These are phyloP conservation scores for Collybia sordida DNA, from an alignment of 768 basidiomycete genomes.

Conservation along the genomic window DNA sequence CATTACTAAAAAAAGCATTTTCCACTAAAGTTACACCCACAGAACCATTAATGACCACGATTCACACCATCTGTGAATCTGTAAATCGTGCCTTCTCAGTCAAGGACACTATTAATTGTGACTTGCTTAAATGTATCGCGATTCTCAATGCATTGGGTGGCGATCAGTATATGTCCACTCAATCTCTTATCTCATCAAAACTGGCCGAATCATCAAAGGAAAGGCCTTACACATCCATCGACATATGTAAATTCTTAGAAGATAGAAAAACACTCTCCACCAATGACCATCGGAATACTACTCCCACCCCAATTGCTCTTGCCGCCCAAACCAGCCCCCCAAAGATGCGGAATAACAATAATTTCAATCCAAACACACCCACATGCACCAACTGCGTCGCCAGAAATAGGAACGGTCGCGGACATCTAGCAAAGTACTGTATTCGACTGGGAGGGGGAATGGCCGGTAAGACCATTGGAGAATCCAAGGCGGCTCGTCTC, in stretches of 20 bases:
- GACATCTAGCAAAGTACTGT: slow-evolving; percentile 17
- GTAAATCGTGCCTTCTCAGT: slow-evolving; percentile 11
- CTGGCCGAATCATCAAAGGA: slow-evolving; percentile 1
- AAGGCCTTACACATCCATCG: slow-evolving; percentile 6
- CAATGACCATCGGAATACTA: not conserved
- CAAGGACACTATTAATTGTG: no score
- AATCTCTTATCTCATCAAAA: slow-evolving; percentile 8
- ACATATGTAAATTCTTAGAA: not conserved
- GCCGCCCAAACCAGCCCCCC: not conserved
- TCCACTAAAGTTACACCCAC: not conserved
- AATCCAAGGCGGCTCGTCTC: slow-evolving; percentile 12
- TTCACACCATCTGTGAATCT: slow-evolving; percentile 5
- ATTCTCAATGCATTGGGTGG: no score
- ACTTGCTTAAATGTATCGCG: no score
- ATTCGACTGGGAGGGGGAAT: slow-evolving; percentile 18
- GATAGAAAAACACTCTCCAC: not conserved
- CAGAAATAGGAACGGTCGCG: not conserved
- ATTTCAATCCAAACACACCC: slow-evolving; percentile 1
- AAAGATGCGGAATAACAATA: slow-evolving; percentile 13
- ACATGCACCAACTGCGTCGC: slow-evolving; percentile 13
- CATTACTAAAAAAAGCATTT: slow-evolving; percentile 13
- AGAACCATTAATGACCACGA: not conserved
- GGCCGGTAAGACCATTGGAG: slow-evolving; percentile 20
- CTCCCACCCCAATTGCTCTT: not conserved
- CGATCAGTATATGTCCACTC: slow-evolving; percentile 5